These are phyloP conservation scores for Xylaria sp. DNA, from an alignment of 2,329 filamentous ascomycete genomes.

Conservation along the genomic window DNA sequence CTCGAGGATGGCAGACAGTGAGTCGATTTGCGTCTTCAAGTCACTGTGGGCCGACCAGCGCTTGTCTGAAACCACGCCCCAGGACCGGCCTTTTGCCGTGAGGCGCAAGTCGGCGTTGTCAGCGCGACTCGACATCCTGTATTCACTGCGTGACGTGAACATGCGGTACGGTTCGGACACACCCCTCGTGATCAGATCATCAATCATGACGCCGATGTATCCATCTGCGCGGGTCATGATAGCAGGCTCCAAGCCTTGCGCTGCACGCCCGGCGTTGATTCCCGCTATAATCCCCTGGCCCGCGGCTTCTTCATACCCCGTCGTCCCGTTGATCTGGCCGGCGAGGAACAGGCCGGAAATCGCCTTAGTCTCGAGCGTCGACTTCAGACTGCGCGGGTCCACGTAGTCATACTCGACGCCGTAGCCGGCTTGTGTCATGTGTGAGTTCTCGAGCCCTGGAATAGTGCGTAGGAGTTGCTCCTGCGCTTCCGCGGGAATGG, in stretches of 20 bases:
- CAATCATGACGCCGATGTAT: conserved; percentile 98
- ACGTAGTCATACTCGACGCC: conserved; percentile 99
- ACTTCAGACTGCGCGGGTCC: conserved; percentile 83
- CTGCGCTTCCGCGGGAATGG: conserved; percentile 86
- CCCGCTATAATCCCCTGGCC: conserved; percentile 92
- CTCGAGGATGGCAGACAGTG: conserved; percentile 67
- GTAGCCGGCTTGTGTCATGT: conserved; percentile 93
- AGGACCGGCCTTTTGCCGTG: conserved; percentile 75
- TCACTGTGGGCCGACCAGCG: conserved; percentile 76
- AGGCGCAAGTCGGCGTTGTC: conserved; percentile 93
- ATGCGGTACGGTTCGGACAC: conserved; percentile 97
- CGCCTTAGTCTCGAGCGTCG: conserved; percentile 92
- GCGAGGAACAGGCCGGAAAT: conserved; percentile 89
- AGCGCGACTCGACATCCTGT: conserved; percentile 86
- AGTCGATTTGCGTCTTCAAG: conserved; percentile 69
- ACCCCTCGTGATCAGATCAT: conserved; percentile 95
- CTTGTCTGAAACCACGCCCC: conserved; percentile 77
- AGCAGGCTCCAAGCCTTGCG: conserved; percentile 68
- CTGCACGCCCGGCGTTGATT: conserved; percentile 87
- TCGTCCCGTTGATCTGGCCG: conserved; percentile 97
- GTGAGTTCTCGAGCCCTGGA: conserved; percentile 83
- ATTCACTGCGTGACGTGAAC: conserved; percentile 96
- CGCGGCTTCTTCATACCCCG: conserved; percentile 96
- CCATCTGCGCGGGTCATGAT: conserved; percentile 81
- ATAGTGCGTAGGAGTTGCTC: conserved; percentile 85